These are phyloP conservation scores for Urochloa ruziziensis DNA, from an alignment of 176 grass and related monocot genomes.

Conservation along the genomic window DNA sequence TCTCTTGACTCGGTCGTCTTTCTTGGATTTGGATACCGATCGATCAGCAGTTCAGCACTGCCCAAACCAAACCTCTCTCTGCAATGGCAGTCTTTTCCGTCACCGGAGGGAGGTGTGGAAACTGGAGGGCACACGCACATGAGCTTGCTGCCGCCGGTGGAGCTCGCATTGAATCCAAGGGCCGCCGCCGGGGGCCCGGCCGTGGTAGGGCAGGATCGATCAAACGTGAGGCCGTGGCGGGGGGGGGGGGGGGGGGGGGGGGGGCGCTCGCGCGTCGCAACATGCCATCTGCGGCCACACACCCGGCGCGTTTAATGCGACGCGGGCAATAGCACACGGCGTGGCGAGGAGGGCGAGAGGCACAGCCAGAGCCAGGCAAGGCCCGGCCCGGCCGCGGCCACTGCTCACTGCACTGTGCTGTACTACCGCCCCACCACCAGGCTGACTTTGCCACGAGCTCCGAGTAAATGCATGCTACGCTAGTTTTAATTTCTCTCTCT, in stretches of 20 bases:
- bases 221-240: not conserved
- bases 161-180: not conserved
- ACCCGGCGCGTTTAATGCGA: conserved; percentile 38
- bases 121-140: not conserved
- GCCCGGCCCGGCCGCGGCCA: not conserved
- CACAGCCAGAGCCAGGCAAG: not conserved
- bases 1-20: not conserved
- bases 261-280: not conserved
- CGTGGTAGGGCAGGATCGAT: not conserved
- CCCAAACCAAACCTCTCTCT: no score
- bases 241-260: no score
- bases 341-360: not conserved
- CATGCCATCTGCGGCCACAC: conserved; percentile 32
- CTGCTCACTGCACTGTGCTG: not conserved
- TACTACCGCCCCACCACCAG: conserved; percentile 31
- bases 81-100: no score
- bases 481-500: not conserved
- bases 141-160: not conserved
- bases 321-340: conserved; percentile 30
- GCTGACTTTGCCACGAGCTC: conserved; percentile 50
- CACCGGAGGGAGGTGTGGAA: not conserved
- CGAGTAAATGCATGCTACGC: conserved; percentile 20
- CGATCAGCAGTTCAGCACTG: no score
- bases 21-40: not conserved
- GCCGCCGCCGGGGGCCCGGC: not conserved